Evolutionary conservation across 2,329 filamentous ascomycete species (phyloP).

Genomic region (Fusarium redolens): DNA sequence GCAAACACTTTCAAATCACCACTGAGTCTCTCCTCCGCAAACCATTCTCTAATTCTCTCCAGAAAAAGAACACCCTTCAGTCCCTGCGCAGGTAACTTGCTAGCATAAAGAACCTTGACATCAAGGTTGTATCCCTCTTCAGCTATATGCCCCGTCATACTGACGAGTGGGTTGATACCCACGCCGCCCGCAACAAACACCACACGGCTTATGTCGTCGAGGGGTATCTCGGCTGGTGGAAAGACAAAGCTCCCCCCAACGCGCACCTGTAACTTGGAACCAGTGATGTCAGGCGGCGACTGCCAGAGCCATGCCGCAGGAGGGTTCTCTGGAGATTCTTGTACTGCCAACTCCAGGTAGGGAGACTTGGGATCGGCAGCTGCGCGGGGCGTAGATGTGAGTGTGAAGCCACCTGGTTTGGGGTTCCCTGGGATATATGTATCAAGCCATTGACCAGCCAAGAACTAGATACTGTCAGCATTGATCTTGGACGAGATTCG

Average conservation of each 20-base stretch:
- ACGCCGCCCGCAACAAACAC: constrained; percentile 86
- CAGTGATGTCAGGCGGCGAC: constrained; percentile 64
- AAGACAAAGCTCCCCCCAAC: constrained; percentile 86
- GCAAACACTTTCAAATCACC: constrained; percentile 59
- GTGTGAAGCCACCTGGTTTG: constrained; percentile 87
- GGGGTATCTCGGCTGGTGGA: constrained; percentile 66
- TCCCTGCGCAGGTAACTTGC: constrained; percentile 49
- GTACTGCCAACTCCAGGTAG: constrained; percentile 83
- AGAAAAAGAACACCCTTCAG: constrained; percentile 62
- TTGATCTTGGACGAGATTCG: not conserved
- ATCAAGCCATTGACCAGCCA: constrained; percentile 90
- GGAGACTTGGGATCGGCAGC: constrained; percentile 54
- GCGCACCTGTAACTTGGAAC: constrained; percentile 70
- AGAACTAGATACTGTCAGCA: constrained; percentile 64
- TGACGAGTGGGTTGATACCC: constrained; percentile 83
- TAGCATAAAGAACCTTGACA: constrained; percentile 74
- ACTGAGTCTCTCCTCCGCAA: constrained; percentile 50
- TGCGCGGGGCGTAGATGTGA: constrained; percentile 78
- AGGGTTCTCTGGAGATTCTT: constrained; percentile 76
- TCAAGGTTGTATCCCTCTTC: constrained; percentile 48
- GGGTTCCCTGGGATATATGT: constrained; percentile 76
- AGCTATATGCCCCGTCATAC: constrained; percentile 74
- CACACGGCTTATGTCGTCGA: constrained; percentile 61
- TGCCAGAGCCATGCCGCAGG: constrained; percentile 83
- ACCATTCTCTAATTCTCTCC: constrained; percentile 57